These are phyloP conservation scores for Epichloe amarillans DNA, from an alignment of 2,329 filamentous ascomycete species.

Conservation along the genomic window DNA sequence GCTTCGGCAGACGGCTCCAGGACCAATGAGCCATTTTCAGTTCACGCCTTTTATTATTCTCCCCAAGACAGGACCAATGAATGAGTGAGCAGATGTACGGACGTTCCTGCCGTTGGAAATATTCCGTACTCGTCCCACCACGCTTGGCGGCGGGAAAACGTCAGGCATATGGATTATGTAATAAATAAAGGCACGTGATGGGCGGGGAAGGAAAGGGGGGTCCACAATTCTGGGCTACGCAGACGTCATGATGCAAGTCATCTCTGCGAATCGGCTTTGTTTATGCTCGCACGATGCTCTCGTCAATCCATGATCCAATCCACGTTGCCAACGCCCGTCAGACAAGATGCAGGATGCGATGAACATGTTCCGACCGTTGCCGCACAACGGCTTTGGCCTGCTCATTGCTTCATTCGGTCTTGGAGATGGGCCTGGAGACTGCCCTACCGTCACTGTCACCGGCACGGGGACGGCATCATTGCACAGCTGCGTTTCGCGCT, in stretches of 20 bases:
- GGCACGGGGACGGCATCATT: too few relatives aligned
- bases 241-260: slow-evolving; percentile 5
- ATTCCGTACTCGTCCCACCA: too few relatives aligned
- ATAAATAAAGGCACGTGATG: neutral
- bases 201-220: neutral
- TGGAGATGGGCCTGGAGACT: too few relatives aligned
- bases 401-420: too few relatives aligned
- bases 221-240: neutral
- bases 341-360: too few relatives aligned
- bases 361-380: too few relatives aligned
- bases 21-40: neutral
- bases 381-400: too few relatives aligned
- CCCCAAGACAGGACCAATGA: neutral
- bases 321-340: too few relatives aligned
- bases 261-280: neutral
- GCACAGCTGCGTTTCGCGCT: neutral
- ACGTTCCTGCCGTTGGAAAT: neutral
- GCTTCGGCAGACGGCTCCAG: neutral
- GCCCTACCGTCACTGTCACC: neutral
- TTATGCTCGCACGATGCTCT: too few relatives aligned
- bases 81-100: neutral
- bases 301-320: too few relatives aligned
- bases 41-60: neutral
- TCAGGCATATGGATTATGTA: too few relatives aligned
- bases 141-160: neutral